A percentile compares a stretch with the other conserved stretches of the same genome.
Conservation (phyloP, 306 rosid species). For the Trichosanthes truncata region DNA sequence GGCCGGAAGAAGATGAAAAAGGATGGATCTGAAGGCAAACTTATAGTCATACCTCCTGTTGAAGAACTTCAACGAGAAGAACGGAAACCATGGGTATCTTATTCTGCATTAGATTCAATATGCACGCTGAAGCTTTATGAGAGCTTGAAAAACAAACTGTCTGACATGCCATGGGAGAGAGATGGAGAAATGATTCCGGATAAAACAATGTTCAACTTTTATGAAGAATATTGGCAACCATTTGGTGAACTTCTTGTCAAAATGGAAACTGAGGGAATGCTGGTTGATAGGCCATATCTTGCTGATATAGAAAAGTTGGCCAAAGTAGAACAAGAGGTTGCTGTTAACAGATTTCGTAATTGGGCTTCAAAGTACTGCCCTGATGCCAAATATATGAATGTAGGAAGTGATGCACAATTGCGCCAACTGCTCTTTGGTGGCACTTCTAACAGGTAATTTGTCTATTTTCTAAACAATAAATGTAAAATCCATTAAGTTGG, state of each 20-base stretch:
- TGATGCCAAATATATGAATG: conserved; percentile 85
- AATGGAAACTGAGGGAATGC: conserved; percentile 97
- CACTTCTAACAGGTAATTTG: conserved; percentile 52
- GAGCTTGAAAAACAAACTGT: conserved; percentile 31
- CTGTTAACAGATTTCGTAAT: conserved; percentile 68
- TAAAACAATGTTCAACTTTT: conserved; percentile 72
- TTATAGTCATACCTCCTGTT: conserved; percentile 59
- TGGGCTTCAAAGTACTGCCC: conserved; percentile 83
- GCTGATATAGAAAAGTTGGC: conserved; percentile 80
- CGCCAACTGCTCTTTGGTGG: conserved; percentile 92
- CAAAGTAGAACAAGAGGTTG: conserved; percentile 68
- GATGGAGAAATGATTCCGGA: conserved; percentile 25
- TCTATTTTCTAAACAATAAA: background rate
- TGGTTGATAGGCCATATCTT: conserved; percentile 78
- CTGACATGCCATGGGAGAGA: conserved; percentile 21
- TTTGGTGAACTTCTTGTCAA: conserved; percentile 78
- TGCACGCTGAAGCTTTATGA: conserved; percentile 46
- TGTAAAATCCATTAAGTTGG: background rate
- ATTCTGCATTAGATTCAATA: conserved; percentile 46
- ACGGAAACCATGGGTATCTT: conserved; percentile 43
- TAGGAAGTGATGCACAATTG: conserved; percentile 87
- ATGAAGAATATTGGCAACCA: conserved; percentile 76
- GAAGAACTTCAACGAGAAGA: conserved; percentile 83
- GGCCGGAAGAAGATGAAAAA: conserved; percentile 40
- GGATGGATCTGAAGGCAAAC: conserved; percentile 53